Evolutionary conservation across 1,284 basidiomycete genomes (phyloP), one percentile per base, ranked within the genome.

Genomic region (Malassezia restricta): DNA sequence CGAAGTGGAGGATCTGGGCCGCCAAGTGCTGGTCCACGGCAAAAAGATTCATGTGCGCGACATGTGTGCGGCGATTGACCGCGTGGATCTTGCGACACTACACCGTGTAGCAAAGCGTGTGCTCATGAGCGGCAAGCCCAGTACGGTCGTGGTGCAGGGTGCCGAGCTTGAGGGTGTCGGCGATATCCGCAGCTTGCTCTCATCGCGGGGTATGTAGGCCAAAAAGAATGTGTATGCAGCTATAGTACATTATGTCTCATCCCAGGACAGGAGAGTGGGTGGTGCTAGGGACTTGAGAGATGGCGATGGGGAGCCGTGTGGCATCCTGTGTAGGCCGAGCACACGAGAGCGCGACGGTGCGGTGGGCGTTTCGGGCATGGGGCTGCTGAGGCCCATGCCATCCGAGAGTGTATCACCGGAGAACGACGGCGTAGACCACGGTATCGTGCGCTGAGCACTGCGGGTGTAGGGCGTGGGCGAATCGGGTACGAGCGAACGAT

Each of bases 41-140:
- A 82, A 85, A 65, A 90, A 87, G 74, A 80, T 95, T 40, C 82
- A 85, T 4, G 80, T 92, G 24, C 80, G 83, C 30, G 90, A 96
- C 74, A 96, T 96, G 92, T 86, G 85, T 56, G 82, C 81, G 9
- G 84, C 83, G 72, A 89, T 98, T 58, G 88, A 92, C 74, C 77
- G 79, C 41, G 82, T 98, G 47, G 83, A 83, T 15, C 72, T 85
- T 9, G 79, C 81, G 32, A 81, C 83, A 52, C 76, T 92, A 45
- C 79, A 78, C 57, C 78, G 82, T 29, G 87, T 90, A 8, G 87
- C 87, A 3, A 76, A 76, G 31, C 80, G 84, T 43, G 76, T 91
- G 49, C 85, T 87, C 61, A 79, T 62, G 43, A 62, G 66, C 20
- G 43, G 54, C 33, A 59, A 65, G 54, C 62, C 65, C 47, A 57